A percentile compares a stretch with the other conserved stretches of the same genome.
These are phyloP conservation scores for Alternaria brassicae DNA, from an alignment of 2,329 filamentous ascomycete genomes.

Conservation along the genomic window DNA sequence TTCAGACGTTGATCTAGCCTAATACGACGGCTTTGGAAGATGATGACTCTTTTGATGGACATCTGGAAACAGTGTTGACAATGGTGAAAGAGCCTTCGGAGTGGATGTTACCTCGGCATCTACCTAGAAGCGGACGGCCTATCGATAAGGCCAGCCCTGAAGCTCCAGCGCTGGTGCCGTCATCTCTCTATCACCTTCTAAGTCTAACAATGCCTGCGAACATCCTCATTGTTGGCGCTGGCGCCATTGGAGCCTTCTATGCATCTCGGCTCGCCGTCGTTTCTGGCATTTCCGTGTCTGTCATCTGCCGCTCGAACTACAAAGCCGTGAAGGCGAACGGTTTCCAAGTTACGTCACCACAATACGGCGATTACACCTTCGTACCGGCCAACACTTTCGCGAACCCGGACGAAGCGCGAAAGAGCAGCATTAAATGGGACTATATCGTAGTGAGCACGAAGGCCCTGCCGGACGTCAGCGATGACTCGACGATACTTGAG, in stretches of 20 bases:
- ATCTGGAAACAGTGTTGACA: not conserved
- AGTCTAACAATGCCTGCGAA: constrained; percentile 52
- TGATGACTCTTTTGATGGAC: not conserved
- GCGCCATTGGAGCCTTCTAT: constrained; percentile 76
- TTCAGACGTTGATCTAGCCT: too few relatives aligned
- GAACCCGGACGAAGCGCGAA: constrained; percentile 64
- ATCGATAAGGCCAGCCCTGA: not conserved
- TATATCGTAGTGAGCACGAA: constrained; percentile 75
- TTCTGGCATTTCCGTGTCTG: constrained; percentile 65
- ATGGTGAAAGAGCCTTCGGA: not conserved
- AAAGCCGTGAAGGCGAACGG: constrained; percentile 66
- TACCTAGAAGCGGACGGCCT: constrained; percentile 15
- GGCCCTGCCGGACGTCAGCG: constrained; percentile 70
- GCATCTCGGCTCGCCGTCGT: constrained; percentile 71
- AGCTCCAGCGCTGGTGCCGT: constrained; percentile 2
- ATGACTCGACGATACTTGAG: constrained; percentile 67
- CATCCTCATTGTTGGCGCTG: constrained; percentile 72
- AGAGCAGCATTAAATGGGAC: constrained; percentile 61
- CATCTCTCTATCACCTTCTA: not conserved
- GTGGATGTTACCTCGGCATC: not conserved
- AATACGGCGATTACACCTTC: constrained; percentile 73
- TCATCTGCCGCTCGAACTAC: constrained; percentile 79
- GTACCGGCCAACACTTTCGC: constrained; percentile 67
- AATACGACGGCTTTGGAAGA: too few relatives aligned
- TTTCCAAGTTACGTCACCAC: constrained; percentile 69